These are phyloP conservation scores for Dryas integrifolia DNA, from an alignment of 331 rosid species.

Conservation along the genomic window DNA sequence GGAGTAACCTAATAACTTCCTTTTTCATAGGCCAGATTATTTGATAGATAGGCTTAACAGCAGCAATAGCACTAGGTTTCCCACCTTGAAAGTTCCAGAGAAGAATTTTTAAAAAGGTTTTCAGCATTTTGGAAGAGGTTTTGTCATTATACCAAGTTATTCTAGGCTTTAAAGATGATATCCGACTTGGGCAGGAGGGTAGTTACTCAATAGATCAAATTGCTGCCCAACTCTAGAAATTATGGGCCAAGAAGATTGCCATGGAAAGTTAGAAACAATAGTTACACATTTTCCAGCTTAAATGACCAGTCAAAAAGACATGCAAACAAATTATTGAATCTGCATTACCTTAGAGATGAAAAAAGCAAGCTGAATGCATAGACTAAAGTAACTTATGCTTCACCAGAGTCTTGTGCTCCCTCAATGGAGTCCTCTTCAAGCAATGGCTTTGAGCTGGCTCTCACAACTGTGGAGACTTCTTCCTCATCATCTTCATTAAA, in stretches of 20 bases:
- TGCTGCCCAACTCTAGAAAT: not conserved
- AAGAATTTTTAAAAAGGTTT: not conserved
- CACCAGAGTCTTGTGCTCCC: conserved; percentile 22
- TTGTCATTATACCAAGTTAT: not conserved
- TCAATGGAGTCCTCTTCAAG: conserved; percentile 41
- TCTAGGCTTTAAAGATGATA: not conserved
- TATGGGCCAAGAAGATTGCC: not conserved
- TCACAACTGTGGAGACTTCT: conserved; percentile 27
- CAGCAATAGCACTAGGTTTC: not conserved
- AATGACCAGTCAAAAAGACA: not conserved
- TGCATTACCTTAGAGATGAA: not conserved
- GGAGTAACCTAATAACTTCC: not conserved
- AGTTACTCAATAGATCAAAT: not conserved
- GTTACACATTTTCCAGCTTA: not conserved
- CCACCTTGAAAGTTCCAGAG: not conserved
- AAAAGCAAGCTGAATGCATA: not conserved
- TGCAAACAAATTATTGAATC: not conserved
- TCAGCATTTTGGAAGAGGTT: not conserved
- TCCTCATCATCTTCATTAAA: conserved; percentile 37
- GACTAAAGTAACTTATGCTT: conserved; percentile 29
- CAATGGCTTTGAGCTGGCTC: conserved; percentile 52
- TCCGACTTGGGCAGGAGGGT: not conserved
- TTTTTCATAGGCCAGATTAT: not conserved
- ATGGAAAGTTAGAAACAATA: not conserved
- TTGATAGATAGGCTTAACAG: not conserved